Evolutionary conservation across 2,329 filamentous ascomycete species (phyloP).

Genomic region (Xylariales sp.): DNA sequence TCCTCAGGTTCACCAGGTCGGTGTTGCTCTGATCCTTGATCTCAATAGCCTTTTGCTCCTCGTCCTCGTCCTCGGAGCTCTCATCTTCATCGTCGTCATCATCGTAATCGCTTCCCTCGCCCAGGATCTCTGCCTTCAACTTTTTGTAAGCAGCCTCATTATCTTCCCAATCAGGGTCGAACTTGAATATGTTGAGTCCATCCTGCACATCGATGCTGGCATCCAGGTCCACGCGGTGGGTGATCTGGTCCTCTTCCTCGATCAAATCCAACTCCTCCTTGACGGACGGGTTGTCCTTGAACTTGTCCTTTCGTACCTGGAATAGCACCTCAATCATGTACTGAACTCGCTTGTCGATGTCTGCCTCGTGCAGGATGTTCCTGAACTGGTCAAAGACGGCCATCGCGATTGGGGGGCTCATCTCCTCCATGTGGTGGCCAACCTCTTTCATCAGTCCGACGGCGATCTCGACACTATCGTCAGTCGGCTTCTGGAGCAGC

Average conservation of each 20-base stretch:
- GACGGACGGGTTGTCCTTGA: conserved; percentile 88
- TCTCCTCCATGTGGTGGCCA: conserved; percentile 90
- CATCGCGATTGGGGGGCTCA: conserved; percentile 83
- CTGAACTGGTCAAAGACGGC: conserved; percentile 95
- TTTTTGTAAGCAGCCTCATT: conserved; percentile 88
- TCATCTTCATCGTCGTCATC: conserved; percentile 63
- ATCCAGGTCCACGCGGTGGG: conserved; percentile 77
- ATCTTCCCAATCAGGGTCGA: conserved; percentile 82
- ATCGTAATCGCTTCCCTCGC: conserved; percentile 84
- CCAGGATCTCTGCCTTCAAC: conserved; percentile 88
- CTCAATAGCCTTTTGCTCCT: conserved; percentile 79
- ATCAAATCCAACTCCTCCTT: conserved; percentile 92
- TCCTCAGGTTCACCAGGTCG: conserved; percentile 86
- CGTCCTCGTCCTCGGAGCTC: conserved; percentile 67
- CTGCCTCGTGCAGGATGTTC: conserved; percentile 91
- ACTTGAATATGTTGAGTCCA: conserved; percentile 91
- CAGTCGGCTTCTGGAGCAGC: conserved; percentile 91
- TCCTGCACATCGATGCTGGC: conserved; percentile 84
- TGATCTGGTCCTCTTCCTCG: conserved; percentile 97
- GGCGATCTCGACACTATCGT: conserved; percentile 96
- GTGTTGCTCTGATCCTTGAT: conserved; percentile 98
- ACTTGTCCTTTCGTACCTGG: conserved; percentile 92
- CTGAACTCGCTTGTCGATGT: conserved; percentile 97
- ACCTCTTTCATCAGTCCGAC: conserved; percentile 91
- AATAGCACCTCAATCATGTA: conserved; percentile 99